Evolutionary conservation across 2,329 filamentous ascomycete genomes (phyloP).

Genomic region (Colletotrichum filicis): DNA sequence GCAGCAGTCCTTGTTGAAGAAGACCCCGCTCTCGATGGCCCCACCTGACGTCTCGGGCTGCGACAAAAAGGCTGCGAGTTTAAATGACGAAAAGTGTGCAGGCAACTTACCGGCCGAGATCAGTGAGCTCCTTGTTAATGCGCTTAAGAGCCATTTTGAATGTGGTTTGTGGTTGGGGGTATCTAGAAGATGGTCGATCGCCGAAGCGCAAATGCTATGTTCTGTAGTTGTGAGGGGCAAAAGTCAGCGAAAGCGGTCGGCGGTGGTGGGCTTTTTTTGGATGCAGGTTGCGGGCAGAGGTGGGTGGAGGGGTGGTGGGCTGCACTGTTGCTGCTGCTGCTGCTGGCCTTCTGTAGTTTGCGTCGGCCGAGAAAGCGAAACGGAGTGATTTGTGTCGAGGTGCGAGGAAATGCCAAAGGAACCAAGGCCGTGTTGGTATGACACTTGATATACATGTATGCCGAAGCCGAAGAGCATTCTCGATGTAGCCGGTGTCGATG

Average conservation of each 20-base stretch:
- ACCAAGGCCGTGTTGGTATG: too few species aligned
- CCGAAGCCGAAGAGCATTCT: background rate
- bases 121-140: constrained; percentile 94
- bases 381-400: background rate
- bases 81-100: constrained; percentile 28
- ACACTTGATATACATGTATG: background rate
- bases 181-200: constrained; percentile 35
- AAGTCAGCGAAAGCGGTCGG: constrained; percentile 35
- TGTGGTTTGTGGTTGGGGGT: constrained; percentile 40
- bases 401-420: background rate
- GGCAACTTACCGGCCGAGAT: constrained; percentile 80
- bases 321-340: background rate
- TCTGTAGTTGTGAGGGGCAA: constrained; percentile 36
- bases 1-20: constrained; percentile 27
- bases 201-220: constrained; percentile 29
- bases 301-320: constrained; percentile 8
- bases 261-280: constrained; percentile 32
- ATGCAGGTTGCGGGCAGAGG: constrained; percentile 20
- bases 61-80: constrained; percentile 30
- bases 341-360: background rate
- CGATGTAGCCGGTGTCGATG: constrained; percentile 1
- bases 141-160: constrained; percentile 85
- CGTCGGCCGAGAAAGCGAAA: background rate
- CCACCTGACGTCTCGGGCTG: constrained; percentile 48
- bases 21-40: constrained; percentile 50